A percentile compares a stretch with the other conserved stretches of the same genome.
phyloP scores from a whole-genome alignment of 2,329 filamentous ascomycete genomes.

The Trichoderma breve region DNA sequence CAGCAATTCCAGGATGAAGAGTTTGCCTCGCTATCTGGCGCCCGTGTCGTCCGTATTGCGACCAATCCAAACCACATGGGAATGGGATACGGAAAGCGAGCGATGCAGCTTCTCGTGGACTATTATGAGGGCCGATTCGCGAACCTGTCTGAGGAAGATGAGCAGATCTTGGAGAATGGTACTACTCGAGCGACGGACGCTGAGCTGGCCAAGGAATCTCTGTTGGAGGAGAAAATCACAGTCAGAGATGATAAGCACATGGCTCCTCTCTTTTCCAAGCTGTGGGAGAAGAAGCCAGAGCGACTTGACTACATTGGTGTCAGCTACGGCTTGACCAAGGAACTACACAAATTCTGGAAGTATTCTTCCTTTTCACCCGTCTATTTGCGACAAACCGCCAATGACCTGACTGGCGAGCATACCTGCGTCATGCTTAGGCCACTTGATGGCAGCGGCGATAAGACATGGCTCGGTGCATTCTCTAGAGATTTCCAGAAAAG shows the following conservation, averaged over 20 bases:
- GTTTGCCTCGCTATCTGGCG: slow-evolving; percentile 89
- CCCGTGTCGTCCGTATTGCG: slow-evolving; percentile 88
- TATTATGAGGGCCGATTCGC: slow-evolving; percentile 95
- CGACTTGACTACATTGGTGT: slow-evolving; percentile 90
- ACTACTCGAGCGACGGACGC: slow-evolving; percentile 79
- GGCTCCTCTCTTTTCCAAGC: slow-evolving; percentile 87
- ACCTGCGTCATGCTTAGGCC: slow-evolving; percentile 96
- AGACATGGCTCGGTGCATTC: slow-evolving; percentile 85
- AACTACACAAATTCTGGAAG: slow-evolving; percentile 97
- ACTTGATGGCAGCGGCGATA: slow-evolving; percentile 65
- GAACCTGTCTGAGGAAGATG: slow-evolving; percentile 71
- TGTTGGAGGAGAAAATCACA: slow-evolving; percentile 84
- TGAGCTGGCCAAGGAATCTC: slow-evolving; percentile 71
- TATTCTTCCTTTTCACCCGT: slow-evolving; percentile 81
- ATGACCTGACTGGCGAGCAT: slow-evolving; percentile 95
- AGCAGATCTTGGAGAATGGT: slow-evolving; percentile 51
- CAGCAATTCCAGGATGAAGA: slow-evolving; percentile 98
- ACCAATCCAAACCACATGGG: slow-evolving; percentile 90
- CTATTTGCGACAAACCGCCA: slow-evolving; percentile 91
- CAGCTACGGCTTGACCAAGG: slow-evolving; percentile 84
- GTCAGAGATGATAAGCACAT: slow-evolving; percentile 87
- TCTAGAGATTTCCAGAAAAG: slow-evolving; percentile 89
- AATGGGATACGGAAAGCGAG: slow-evolving; percentile 92
- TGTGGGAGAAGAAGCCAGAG: slow-evolving; percentile 78
- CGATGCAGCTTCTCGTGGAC: slow-evolving; percentile 80